phyloP scores from a whole-genome alignment of 176 grass and related monocot species.

The Oryza nivara region DNA sequence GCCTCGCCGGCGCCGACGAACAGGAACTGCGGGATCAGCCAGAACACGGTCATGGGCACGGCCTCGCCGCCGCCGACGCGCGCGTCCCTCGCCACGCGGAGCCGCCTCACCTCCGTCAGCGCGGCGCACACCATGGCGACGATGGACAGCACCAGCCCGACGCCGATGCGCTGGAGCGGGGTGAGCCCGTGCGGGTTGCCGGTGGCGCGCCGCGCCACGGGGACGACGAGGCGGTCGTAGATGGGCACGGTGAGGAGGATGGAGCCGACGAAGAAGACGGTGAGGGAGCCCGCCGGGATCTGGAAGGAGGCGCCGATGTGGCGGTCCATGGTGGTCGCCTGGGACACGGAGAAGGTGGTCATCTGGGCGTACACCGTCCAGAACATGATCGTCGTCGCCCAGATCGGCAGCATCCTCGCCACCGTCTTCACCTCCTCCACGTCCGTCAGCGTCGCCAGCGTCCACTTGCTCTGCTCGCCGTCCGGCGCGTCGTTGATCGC shows the following conservation, averaged over 20 bases:
- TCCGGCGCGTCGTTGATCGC: slow-evolving; percentile 27
- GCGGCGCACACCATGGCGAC: slow-evolving; percentile 73
- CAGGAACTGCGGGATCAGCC: slow-evolving; percentile 89
- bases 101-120: slow-evolving; percentile 61
- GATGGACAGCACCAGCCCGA: slow-evolving; percentile 68
- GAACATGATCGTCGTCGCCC: slow-evolving; percentile 96
- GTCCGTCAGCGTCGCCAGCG: slow-evolving; percentile 74
- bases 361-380: slow-evolving; percentile 98
- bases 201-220: slow-evolving; percentile 46
- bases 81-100: slow-evolving; percentile 36
- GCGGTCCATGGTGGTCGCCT: slow-evolving; percentile 91
- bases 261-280: slow-evolving; percentile 90
- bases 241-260: slow-evolving; percentile 90
- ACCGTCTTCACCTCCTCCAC: slow-evolving; percentile 93
- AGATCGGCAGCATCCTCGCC: slow-evolving; percentile 80
- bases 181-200: slow-evolving; percentile 82
- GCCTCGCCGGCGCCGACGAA: slow-evolving; percentile 79
- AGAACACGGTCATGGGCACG: slow-evolving; percentile 69
- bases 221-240: slow-evolving; percentile 75
- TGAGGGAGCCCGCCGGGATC: slow-evolving; percentile 83
- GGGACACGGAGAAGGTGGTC: slow-evolving; percentile 95
- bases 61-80: background rate
- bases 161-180: slow-evolving; percentile 81
- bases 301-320: slow-evolving; percentile 61
- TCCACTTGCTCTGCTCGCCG: slow-evolving; percentile 74